Base-by-base conservation (phyloP, 129 eudicot species). In the Scalesia atractyloides region DNA sequence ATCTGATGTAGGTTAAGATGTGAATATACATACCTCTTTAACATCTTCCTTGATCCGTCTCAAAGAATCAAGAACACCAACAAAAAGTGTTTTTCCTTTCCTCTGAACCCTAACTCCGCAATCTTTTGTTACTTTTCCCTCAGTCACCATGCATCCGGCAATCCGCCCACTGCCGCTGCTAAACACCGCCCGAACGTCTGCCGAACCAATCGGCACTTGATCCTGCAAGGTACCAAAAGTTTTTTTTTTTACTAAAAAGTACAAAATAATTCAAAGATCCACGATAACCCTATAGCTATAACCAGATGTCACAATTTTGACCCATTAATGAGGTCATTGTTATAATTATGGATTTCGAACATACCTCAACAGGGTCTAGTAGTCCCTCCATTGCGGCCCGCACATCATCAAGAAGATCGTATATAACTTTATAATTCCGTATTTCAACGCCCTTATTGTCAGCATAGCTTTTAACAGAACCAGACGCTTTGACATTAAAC, bases 131-230 rank as follows among this genome's bases (percentile, higher is more conserved):
- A 94, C 82, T 83, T 94, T 90, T 20, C 98, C 98, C 58, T 94
- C 98, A 0, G 82, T 86, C 79, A 94, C 97, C 98, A 94, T 90
- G 70, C 97, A 90, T 67, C 98, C 98, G 53, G 98, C 98, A 82
- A 90, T 84, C 19, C 92, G 88, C 47, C 91, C 97, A 59, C 98
- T 94, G 36, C 98, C 97, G 34, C 98, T 88, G 53, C 84, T 90
- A 69, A 94, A 94, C 59, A 86, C 90, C 14, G 98, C 98, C 70
- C 96, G 87, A 33, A 94, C 97, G 47, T 90, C 96, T 6, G 85
- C 97, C 50, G 76, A 37, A 77, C 98, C 98, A 60, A 94, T 84
- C n/a, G 87, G 85, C 56, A 94, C 82, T 90, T 86, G 90, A 76
- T 94, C 98, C 98, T 94, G 78, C 58, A 59, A 78, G 18, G 66